Evolutionary conservation across 768 basidiomycete species (phyloP).

Genomic region (Mycena venus): DNA sequence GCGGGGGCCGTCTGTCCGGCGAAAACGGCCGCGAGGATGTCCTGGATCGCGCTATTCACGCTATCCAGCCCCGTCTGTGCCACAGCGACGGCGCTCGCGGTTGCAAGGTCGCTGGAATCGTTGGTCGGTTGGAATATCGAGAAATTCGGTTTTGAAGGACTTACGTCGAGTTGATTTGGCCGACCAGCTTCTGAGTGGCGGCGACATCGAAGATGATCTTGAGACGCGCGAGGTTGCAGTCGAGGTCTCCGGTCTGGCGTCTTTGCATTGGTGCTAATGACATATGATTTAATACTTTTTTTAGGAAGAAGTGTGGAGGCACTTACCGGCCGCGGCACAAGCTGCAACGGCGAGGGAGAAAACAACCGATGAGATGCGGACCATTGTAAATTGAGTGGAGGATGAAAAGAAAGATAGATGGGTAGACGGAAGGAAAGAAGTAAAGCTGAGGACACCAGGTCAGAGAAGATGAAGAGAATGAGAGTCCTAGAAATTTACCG

Average conservation of each 20-base stretch:
- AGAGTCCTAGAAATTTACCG: background rate
- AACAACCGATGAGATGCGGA: slow-evolving; percentile 2
- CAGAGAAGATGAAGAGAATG: background rate
- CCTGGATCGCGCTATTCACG: slow-evolving; percentile 39
- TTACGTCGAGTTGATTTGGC: slow-evolving; percentile 24
- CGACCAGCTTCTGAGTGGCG: background rate
- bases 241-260: slow-evolving; percentile 30
- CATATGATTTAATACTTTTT: background rate
- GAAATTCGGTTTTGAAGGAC: background rate
- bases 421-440: background rate
- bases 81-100: slow-evolving; percentile 35
- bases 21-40: slow-evolving; percentile 40
- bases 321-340: slow-evolving; percentile 6
- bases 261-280: background rate
- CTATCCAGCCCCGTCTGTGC: slow-evolving; percentile 39
- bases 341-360: background rate
- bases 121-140: background rate
- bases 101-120: slow-evolving; percentile 36
- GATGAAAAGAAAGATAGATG: background rate
- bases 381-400: slow-evolving; percentile 5
- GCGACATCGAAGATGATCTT: slow-evolving; percentile 19
- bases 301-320: background rate
- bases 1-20: slow-evolving; percentile 37
- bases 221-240: slow-evolving; percentile 32
- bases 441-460: background rate